These are phyloP conservation scores for Dioscorea cayenensis DNA, from an alignment of 116 monocot genomes.

Conservation along the genomic window DNA sequence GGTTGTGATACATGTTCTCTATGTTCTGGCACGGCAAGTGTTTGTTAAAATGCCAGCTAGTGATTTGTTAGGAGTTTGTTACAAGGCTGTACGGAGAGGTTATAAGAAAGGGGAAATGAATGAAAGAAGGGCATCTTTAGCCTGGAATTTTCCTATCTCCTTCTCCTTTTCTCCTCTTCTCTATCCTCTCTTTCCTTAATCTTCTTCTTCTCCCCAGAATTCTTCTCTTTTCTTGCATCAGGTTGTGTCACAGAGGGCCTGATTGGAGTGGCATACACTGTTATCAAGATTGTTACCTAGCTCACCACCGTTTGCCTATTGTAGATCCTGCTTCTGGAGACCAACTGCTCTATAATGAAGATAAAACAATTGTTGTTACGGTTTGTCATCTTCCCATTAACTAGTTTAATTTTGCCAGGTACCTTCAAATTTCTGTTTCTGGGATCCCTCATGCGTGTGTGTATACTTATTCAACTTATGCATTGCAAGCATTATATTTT, in stretches of 20 bases:
- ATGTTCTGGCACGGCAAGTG: too few species aligned
- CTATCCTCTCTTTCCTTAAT: too few species aligned
- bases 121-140: too few species aligned
- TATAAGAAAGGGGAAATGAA: too few species aligned
- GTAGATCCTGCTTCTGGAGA: slow-evolving; percentile 93
- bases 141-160: too few species aligned
- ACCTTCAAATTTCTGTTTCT: background rate
- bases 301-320: slow-evolving; percentile 88
- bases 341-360: slow-evolving; percentile 91
- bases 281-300: slow-evolving; percentile 73
- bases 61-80: too few species aligned
- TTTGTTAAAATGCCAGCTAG: too few species aligned
- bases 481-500: background rate
- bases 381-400: slow-evolving; percentile 28
- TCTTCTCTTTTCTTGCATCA: too few species aligned
- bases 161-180: too few species aligned
- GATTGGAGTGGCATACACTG: slow-evolving; percentile 94
- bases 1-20: too few species aligned
- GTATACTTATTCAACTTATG: background rate
- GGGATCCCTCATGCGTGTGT: background rate
- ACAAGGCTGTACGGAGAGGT: too few species aligned
- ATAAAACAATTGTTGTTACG: slow-evolving; percentile 83
- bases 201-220: too few species aligned
- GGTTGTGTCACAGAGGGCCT: slow-evolving; percentile 88
- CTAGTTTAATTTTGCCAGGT: background rate